A percentile compares a stretch with the other conserved stretches of the same genome.
Conservation (phyloP, 1,284 basidiomycete species). For the Microstroma glucosiphilum region DNA sequence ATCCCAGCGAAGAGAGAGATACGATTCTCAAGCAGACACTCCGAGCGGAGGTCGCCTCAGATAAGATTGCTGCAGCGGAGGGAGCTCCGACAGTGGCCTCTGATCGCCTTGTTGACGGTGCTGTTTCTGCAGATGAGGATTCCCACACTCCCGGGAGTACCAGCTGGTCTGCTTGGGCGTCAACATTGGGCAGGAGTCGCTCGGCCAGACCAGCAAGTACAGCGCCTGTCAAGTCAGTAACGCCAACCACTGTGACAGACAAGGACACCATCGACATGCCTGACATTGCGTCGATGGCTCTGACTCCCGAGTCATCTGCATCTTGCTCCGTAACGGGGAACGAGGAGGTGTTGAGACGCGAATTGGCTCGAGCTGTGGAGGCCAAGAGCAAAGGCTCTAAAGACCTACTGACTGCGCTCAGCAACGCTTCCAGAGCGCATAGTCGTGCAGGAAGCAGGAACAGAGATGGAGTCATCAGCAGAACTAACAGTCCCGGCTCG, state of each 20-base stretch:
- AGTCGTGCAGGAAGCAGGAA: conserved; percentile 1
- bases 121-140: background rate
- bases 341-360: background rate
- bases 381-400: background rate
- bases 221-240: background rate
- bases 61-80: no score
- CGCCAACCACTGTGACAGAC: background rate
- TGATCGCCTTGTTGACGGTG: background rate
- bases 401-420: conserved; percentile 8
- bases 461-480: background rate
- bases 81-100: no score
- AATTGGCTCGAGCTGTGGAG: background rate
- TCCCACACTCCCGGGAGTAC: background rate
- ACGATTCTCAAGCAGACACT: background rate
- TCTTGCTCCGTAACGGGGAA: background rate
- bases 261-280: conserved; percentile 4
- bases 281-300: conserved; percentile 1
- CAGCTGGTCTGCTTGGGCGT: conserved; percentile 1
- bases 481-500: conserved; percentile 1
- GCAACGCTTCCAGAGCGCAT: background rate
- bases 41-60: background rate
- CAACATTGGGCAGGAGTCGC: background rate
- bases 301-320: background rate
- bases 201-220: background rate
- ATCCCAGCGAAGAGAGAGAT: background rate